A percentile compares a stretch with the other conserved stretches of the same genome.
These are phyloP conservation scores for Penicillium sumatraense DNA, from an alignment of 2,329 filamentous ascomycete genomes.

Conservation along the genomic window DNA sequence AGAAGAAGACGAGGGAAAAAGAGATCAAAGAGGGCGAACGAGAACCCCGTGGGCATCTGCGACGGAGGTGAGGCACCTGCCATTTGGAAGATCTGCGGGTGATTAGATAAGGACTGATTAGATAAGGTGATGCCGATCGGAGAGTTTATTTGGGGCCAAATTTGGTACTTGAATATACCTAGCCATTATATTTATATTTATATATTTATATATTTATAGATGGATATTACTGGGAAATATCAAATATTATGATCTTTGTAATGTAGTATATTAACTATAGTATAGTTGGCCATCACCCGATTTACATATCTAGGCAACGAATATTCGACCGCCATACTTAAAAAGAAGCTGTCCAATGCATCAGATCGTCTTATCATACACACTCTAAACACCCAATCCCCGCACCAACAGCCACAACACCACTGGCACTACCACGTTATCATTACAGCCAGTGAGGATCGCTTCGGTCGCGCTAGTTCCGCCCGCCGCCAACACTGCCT, in stretches of 20 bases:
- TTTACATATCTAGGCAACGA: no score
- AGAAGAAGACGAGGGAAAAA: background rate
- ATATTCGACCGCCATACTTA: no score
- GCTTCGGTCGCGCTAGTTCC: conserved; percentile 92
- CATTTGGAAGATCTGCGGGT: background rate
- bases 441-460: conserved; percentile 93
- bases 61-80: background rate
- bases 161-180: background rate
- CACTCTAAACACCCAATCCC: conserved; percentile 57
- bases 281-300: no score
- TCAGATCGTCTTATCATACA: conserved; percentile 25
- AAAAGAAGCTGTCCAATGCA: no score
- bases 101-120: conserved; percentile 27
- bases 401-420: conserved; percentile 91
- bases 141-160: conserved; percentile 1
- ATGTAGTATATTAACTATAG: background rate
- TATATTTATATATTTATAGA: no score
- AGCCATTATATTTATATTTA: conserved; percentile 12
- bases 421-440: conserved; percentile 96
- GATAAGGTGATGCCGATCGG: conserved; percentile 9
- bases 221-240: no score
- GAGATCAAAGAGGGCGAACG: conserved; percentile 2
- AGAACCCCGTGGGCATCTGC: background rate
- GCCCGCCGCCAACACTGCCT: conserved; percentile 72
- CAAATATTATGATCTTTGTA: no score